Evolutionary conservation across 2,329 filamentous ascomycete species (phyloP).

Genomic region (Talaromyces sp.): DNA sequence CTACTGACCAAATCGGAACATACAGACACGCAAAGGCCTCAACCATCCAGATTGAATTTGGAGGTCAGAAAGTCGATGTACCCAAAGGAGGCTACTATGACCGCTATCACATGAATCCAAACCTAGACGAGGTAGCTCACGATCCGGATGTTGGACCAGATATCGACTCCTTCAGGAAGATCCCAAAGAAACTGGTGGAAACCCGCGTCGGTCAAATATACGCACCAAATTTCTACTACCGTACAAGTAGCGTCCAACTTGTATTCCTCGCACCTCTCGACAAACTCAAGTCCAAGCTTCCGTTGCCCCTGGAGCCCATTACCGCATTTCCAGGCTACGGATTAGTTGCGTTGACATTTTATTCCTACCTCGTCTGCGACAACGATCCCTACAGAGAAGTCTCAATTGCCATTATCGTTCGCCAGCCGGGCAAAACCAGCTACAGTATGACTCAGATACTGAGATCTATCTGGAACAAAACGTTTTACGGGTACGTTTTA

Average conservation of each 20-base stretch:
- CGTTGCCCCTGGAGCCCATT: constrained; percentile 17
- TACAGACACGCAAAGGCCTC: no score
- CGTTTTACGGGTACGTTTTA: constrained; percentile 17
- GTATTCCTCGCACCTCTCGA: constrained; percentile 12
- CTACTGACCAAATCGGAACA: no score
- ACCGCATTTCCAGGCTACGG: constrained; percentile 16
- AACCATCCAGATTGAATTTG: no score
- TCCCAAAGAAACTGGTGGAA: constrained; percentile 16
- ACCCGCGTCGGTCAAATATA: constrained; percentile 17
- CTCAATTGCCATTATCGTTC: constrained; percentile 15
- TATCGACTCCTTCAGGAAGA: constrained; percentile 10
- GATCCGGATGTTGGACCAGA: constrained; percentile 12
- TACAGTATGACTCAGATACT: constrained; percentile 15
- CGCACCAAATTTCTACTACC: constrained; percentile 18
- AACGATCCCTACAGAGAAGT: constrained; percentile 20
- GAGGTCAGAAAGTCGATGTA: constrained; percentile 4
- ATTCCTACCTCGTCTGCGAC: constrained; percentile 16
- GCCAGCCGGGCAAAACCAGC: constrained; percentile 14
- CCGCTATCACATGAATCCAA: constrained; percentile 18
- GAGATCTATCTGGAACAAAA: constrained; percentile 16
- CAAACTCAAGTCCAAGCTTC: constrained; percentile 12
- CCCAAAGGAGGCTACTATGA: background rate
- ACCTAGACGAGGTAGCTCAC: constrained; percentile 15
- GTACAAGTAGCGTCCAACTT: constrained; percentile 15
- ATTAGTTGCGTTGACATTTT: constrained; percentile 17